Conservation (phyloP, 768 basidiomycete species). For the Mycena leptocephala region DNA sequence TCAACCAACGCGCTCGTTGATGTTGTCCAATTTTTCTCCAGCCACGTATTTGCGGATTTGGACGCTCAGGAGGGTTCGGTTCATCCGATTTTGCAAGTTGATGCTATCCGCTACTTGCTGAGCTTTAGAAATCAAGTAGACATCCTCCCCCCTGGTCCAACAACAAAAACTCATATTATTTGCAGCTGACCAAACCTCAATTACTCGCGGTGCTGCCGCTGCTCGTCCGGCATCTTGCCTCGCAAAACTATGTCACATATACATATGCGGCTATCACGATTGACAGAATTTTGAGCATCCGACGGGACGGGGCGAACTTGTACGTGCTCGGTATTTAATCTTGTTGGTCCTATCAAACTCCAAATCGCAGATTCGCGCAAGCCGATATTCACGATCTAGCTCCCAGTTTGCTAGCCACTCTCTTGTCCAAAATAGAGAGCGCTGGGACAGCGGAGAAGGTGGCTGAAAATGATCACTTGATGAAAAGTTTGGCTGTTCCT, state of each 20-base stretch:
- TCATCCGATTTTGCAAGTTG: slow-evolving; percentile 94
- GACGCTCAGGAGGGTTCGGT: slow-evolving; percentile 77
- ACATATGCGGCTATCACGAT: slow-evolving; percentile 99
- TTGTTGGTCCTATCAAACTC: background rate
- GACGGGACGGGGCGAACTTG: slow-evolving; percentile 82
- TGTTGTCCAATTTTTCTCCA: slow-evolving; percentile 95
- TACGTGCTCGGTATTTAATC: slow-evolving; percentile 55
- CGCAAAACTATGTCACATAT: slow-evolving; percentile 92
- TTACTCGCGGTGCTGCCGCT: slow-evolving; percentile 92
- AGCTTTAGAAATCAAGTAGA: slow-evolving; percentile 96
- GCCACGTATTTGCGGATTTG: slow-evolving; percentile 91
- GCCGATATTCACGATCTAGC: slow-evolving; percentile 91
- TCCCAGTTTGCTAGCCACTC: slow-evolving; percentile 76
- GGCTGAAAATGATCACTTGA: slow-evolving; percentile 97
- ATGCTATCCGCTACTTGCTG: slow-evolving; percentile 95
- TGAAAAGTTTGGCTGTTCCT: slow-evolving; percentile 78
- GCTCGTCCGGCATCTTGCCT: slow-evolving; percentile 86
- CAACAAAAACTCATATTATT: background rate
- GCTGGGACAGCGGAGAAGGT: slow-evolving; percentile 91
- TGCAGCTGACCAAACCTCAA: slow-evolving; percentile 93
- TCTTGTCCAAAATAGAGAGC: slow-evolving; percentile 86
- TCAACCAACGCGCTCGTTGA: slow-evolving; percentile 94
- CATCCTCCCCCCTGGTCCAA: background rate
- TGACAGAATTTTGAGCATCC: slow-evolving; percentile 94
- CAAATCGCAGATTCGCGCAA: slow-evolving; percentile 81